A percentile compares a stretch with the other conserved stretches of the same genome.
Evolutionary conservation across 75 land plant species (phyloP).

Genomic region (Ceratopteris richardii): DNA sequence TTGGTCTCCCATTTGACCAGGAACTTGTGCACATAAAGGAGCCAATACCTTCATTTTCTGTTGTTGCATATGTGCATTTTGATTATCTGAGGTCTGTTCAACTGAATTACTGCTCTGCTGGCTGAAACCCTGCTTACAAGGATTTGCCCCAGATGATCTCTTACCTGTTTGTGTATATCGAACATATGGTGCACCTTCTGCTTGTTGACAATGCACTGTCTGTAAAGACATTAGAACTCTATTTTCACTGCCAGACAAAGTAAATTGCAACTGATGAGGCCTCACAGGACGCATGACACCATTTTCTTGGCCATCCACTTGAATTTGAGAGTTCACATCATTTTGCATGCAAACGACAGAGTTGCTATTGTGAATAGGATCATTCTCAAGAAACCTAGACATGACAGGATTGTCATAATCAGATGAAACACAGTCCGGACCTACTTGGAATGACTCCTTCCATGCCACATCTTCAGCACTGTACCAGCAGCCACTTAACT

Average conservation of each 20-base stretch:
- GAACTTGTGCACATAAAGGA: neutral
- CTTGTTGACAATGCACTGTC: slow-evolving; percentile 6
- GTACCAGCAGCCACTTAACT: neutral
- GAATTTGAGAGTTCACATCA: slow-evolving; percentile 3
- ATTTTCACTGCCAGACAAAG: neutral
- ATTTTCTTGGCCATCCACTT: neutral
- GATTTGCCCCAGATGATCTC: neutral
- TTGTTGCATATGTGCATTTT: neutral
- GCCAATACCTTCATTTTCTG: neutral
- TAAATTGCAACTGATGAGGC: slow-evolving; percentile 1
- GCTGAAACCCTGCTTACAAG: neutral
- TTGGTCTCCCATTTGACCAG: neutral
- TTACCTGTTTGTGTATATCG: slow-evolving; percentile 1
- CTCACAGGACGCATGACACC: neutral
- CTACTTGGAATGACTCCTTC: slow-evolving; percentile 1
- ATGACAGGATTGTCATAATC: slow-evolving; percentile 16
- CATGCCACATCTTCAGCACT: neutral
- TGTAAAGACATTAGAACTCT: neutral
- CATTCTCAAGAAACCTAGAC: slow-evolving; percentile 17
- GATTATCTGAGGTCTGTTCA: neutral
- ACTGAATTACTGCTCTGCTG: neutral
- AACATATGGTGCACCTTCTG: slow-evolving; percentile 1
- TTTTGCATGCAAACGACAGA: neutral
- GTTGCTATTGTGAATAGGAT: slow-evolving; percentile 14
- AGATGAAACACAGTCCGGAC: neutral